Base-by-base conservation (phyloP, 2,329 filamentous ascomycete species). In the Cytospora schulzeri region DNA sequence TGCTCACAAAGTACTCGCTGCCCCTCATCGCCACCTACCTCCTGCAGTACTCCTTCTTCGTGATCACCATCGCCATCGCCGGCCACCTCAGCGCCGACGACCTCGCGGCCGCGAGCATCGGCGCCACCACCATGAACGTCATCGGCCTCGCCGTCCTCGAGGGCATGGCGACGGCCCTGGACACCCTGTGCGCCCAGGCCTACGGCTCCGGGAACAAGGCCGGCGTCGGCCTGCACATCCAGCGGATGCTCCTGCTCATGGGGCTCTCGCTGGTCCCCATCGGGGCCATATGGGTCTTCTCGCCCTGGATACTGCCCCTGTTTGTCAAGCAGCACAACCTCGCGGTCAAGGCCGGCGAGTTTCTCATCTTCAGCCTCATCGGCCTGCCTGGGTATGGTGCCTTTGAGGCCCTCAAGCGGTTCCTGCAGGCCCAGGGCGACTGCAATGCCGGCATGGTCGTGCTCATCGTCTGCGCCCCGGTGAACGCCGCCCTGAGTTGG, bases 371-470 rank as follows among this genome's bases (percentile, higher is more conserved):
- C 38, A 78, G 81, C 50, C 73, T 85, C 2, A 70, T 83, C 8
- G 81, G 83, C 0, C 74, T 83, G 1, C 83, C 83, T 0, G 83
- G 82, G 3, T 85, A 84, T 62, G 82, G 80, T 1, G 77, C 77
- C 3, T 86, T 85, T 33, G 83, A 85, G 66, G 81, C 81, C 0
- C 75, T 80, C 1, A 86, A 85, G 69, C 76, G 83, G 0, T 85
- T 84, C 66, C 76, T 84, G 3, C 83, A 85, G 69, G 81, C 83
- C 0, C 83, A 85, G 67, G 83, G 83, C 1, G 75, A 83, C 35
- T 85, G 85, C 73, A 79, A 79, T 38, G 80, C 79, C 1, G 80
- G 78, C 17, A 76, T 84, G 69, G 74, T 76, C 11, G 76, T 83
- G 26, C 73, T 85, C 11, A 54, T 83, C 1, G 68, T 83, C 28